These are phyloP conservation scores for Setomelanomma holmii DNA, from an alignment of 2,329 filamentous ascomycete genomes.

Conservation along the genomic window DNA sequence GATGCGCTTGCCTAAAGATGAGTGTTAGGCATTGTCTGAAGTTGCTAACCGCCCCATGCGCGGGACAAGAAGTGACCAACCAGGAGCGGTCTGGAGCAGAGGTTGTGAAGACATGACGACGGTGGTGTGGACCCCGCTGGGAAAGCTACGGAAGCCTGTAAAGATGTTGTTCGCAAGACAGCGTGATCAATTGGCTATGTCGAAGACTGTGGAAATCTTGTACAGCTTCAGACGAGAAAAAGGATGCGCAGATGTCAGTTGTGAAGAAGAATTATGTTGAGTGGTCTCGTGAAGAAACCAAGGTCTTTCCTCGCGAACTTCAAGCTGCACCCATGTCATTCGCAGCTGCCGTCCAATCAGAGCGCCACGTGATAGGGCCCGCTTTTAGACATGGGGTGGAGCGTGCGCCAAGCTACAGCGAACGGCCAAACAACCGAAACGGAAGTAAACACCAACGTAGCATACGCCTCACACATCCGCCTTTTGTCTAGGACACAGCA, in stretches of 20 bases:
- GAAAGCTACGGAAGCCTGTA: conserved; percentile 15
- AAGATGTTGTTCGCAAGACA: conserved; percentile 2
- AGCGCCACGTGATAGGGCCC: conserved; percentile 30
- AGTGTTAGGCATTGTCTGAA: conserved; percentile 12
- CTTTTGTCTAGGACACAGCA: conserved; percentile 6
- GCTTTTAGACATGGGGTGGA: conserved; percentile 10
- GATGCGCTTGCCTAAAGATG: conserved; percentile 85
- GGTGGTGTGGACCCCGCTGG: conserved; percentile 19
- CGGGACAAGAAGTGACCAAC: conserved; percentile 58
- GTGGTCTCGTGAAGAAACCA: conserved; percentile 13
- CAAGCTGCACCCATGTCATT: conserved; percentile 16
- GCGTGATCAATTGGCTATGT: conserved; percentile 14
- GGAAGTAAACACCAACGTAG: conserved; percentile 21
- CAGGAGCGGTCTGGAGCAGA: conserved; percentile 90
- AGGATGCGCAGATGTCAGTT: neutral
- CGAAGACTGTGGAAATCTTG: conserved; percentile 1
- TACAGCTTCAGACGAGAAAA: conserved; percentile 18
- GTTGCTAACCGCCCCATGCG: neutral
- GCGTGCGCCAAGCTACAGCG: conserved; percentile 4
- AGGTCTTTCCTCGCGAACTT: conserved; percentile 8
- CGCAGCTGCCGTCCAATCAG: conserved; percentile 31
- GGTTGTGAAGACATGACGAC: conserved; percentile 90
- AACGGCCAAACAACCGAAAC: conserved; percentile 23
- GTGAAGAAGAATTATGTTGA: conserved; percentile 5
- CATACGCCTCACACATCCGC: conserved; percentile 6